These are phyloP conservation scores for Talaromyces sp. DNA, from an alignment of 2,329 filamentous ascomycete genomes.

Conservation along the genomic window DNA sequence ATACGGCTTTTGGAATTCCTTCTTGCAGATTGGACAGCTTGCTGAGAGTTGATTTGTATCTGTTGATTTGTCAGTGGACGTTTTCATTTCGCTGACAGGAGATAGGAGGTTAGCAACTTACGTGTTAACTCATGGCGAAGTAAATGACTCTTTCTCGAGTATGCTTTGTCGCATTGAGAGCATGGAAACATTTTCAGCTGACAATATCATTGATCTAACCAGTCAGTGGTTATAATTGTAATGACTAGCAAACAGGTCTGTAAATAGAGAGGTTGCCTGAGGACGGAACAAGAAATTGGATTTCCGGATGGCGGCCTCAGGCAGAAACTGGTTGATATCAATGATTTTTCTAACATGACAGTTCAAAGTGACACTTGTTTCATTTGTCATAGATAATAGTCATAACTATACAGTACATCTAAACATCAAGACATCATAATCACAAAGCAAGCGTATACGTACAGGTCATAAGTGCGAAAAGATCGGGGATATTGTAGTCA, in stretches of 20 bases:
- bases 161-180: slow-evolving; percentile 25
- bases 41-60: slow-evolving; percentile 23
- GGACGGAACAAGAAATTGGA: background rate
- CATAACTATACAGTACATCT: background rate
- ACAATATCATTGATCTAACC: too few relatives aligned
- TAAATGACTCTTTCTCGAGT: slow-evolving; percentile 27
- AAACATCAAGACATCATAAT: background rate
- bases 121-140: slow-evolving; percentile 27
- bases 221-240: too few relatives aligned
- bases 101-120: slow-evolving; percentile 13
- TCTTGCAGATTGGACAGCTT: slow-evolving; percentile 27
- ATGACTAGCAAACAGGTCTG: too few relatives aligned
- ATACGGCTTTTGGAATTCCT: slow-evolving; percentile 27
- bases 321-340: background rate
- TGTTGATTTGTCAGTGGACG: slow-evolving; percentile 15
- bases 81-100: background rate
- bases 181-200: slow-evolving; percentile 26
- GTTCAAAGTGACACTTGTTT: background rate
- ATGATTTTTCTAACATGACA: too few relatives aligned
- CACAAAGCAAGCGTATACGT: background rate
- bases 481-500: background rate
- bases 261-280: background rate
- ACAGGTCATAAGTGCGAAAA: background rate
- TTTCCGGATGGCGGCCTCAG: background rate
- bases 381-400: background rate